Base-by-base conservation (phyloP, 108 stramenopile genomes). In the Cyclotella sp. region DNA sequence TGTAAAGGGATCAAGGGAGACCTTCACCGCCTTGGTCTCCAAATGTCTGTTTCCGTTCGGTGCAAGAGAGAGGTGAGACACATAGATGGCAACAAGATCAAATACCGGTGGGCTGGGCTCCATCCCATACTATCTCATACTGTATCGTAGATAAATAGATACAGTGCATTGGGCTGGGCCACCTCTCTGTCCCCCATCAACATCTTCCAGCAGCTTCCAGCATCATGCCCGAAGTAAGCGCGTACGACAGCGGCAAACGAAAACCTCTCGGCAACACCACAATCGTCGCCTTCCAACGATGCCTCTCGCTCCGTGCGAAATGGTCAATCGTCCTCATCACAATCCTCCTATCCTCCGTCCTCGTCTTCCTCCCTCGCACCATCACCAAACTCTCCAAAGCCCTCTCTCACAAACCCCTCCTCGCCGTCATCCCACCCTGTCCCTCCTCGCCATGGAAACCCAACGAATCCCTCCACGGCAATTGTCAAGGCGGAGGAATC, bases 401-500 rank as follows among this genome's bases (percentile, higher is more conserved):
- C 12, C 34, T 39, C 29, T 61, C 34, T 4, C 29, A 30, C 12
- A 39, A 11, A 1, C 13, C 29, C 12, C 29, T 13, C 29, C 13
- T 9, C 34, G 11, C n/a, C 3, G n/a, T 30, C 29, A 12, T 86
- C 24, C 86, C 86, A 44, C 29, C 59, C 3, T 87, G 86, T 65
- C 43, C 51, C 19, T 24, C 53, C 45, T 65, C 73, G 15, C 84
- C 84, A 22, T 87, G 86, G 86, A 87, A 87, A 67, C 27, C 60
- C 24, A 52, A 70, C 26, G 86, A 87, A 55, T 58, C 81, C 60
- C 66, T 87, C 16, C 77, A 66, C 0, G 86, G 86, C 9, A 82
- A 73, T 28, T 87, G 86, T 54, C 76, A 81, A 18, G 84, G 84
- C 9, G 41, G 57, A 46, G 47, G 68, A 13, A 54, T 61, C 18